Evolutionary conservation across 2,329 filamentous ascomycete species (phyloP).

Genomic region (Atkinsonella texensis): DNA sequence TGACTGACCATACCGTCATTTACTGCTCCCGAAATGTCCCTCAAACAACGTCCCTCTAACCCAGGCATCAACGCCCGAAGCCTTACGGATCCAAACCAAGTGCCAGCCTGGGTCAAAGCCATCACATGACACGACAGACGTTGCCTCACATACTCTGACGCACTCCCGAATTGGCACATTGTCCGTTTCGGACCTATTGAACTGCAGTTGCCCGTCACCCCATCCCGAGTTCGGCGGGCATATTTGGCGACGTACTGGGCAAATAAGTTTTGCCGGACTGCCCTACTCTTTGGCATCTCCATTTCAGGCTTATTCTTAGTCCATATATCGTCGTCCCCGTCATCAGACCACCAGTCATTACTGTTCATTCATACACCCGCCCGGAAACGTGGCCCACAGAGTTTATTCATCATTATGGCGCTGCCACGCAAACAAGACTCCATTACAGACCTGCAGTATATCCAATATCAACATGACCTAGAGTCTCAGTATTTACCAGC

Average conservation of each 20-base stretch:
- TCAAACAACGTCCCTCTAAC: no score
- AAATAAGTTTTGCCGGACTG: neutral
- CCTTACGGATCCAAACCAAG: no score
- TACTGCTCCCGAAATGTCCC: no score
- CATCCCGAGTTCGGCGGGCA: neutral
- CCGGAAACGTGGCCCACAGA: neutral
- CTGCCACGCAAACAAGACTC: constrained; percentile 21
- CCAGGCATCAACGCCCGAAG: no score
- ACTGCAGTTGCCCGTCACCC: neutral
- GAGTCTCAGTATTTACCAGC: constrained; percentile 62
- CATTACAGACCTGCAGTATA: constrained; percentile 40
- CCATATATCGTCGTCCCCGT: neutral
- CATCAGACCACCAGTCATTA: neutral
- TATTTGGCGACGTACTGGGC: neutral
- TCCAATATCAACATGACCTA: constrained; percentile 49
- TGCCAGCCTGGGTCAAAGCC: no score
- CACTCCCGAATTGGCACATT: neutral
- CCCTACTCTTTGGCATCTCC: neutral
- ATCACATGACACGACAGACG: no score
- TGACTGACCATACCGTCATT: no score
- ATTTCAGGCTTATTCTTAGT: neutral
- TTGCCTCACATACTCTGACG: neutral
- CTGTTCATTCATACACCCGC: neutral
- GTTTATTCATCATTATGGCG: constrained; percentile 18
- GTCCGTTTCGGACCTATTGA: neutral